A percentile compares a stretch with the other conserved stretches of the same genome.
These are phyloP conservation scores for Ustilago bromivora DNA, from an alignment of 1,284 basidiomycete genomes.

Conservation along the genomic window DNA sequence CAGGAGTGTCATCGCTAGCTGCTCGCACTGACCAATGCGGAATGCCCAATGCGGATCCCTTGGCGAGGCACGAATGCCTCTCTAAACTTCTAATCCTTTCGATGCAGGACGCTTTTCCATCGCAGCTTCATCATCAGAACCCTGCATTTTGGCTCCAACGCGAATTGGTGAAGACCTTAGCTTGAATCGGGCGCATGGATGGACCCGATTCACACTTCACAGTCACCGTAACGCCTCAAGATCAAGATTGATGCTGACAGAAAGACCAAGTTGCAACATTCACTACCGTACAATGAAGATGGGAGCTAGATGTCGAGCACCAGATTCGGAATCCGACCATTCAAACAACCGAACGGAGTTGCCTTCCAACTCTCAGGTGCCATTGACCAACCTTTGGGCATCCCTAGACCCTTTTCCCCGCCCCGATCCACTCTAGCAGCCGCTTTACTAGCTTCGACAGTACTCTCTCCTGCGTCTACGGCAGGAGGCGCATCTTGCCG, in stretches of 20 bases:
- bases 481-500: slow-evolving; percentile 7
- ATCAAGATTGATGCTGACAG: background rate
- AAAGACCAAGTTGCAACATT: background rate
- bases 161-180: too few species aligned
- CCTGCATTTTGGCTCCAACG: background rate
- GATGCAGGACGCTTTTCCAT: background rate
- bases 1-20: too few species aligned
- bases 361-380: slow-evolving; percentile 23
- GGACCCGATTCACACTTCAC: too few species aligned
- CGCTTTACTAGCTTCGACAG: background rate
- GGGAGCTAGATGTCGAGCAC: slow-evolving; percentile 3
- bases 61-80: background rate
- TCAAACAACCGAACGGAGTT: slow-evolving; percentile 35
- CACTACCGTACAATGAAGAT: background rate
- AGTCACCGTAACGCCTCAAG: background rate
- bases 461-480: slow-evolving; percentile 13
- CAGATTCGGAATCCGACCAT: slow-evolving; percentile 33
- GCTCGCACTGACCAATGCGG: slow-evolving; percentile 1
- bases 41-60: too few species aligned
- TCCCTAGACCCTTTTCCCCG: background rate
- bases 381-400: slow-evolving; percentile 31
- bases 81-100: background rate
- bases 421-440: background rate
- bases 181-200: background rate
- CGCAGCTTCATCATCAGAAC: background rate